Percentiles rank a stretch among this genome's conserved stretches.
These are phyloP conservation scores for Apophysomyces elegans DNA, from an alignment of 371 early-diverging fungal genomes.

Conservation along the genomic window DNA sequence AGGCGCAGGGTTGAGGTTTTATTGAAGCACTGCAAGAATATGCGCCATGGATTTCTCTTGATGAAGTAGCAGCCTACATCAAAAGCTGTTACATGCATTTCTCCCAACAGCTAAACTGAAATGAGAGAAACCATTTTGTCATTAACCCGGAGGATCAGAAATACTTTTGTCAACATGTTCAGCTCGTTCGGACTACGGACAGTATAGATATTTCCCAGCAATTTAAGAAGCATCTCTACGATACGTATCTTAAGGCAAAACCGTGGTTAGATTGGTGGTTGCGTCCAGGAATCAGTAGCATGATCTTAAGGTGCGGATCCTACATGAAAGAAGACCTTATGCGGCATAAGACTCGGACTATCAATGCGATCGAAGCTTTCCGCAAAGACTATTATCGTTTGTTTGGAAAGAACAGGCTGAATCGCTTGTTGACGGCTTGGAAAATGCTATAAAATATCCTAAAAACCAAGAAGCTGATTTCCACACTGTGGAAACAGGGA, in stretches of 20 bases:
- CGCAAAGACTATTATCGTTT: neutral
- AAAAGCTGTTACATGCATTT: neutral
- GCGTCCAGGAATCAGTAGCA: neutral
- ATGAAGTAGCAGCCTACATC: neutral
- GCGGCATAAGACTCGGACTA: neutral
- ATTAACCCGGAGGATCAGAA: no score
- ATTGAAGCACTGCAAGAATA: neutral
- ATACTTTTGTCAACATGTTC: no score
- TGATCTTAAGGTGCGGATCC: neutral
- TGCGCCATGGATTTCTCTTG: neutral
- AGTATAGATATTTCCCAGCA: no score
- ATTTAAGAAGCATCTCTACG: neutral
- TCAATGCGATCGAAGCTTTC: neutral
- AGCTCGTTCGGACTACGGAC: no score
- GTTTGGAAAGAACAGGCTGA: neutral
- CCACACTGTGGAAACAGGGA: neutral
- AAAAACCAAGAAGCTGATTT: conserved; percentile 1
- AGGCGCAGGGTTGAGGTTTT: neutral
- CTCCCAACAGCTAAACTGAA: neutral
- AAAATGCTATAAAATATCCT: neutral
- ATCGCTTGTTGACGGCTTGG: neutral
- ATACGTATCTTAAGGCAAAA: neutral
- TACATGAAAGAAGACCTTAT: neutral
- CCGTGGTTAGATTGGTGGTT: neutral
- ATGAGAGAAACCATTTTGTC: neutral